phyloP scores from a whole-genome alignment of 352 stramenopile genomes.

The Pythium plurisporium region DNA sequence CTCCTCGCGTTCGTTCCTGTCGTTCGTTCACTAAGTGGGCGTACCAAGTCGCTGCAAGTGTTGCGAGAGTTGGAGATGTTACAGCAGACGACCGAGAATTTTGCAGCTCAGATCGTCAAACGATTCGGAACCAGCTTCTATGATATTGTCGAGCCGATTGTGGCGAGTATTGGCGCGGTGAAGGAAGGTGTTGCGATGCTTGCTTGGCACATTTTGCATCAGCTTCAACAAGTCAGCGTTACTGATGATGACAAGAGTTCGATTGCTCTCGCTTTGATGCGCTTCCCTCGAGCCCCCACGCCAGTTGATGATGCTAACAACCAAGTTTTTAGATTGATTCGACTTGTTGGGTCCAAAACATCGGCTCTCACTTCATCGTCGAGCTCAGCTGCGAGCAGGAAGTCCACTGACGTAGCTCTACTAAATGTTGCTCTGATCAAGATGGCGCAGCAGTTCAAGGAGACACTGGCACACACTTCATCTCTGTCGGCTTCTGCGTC shows the following conservation, averaged over 20 bases:
- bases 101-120: conserved; percentile 52
- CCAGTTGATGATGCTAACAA: neutral
- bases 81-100: conserved; percentile 84
- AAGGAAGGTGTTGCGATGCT: conserved; percentile 85
- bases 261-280: conserved; percentile 50
- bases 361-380: conserved; percentile 11
- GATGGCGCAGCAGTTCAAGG: conserved; percentile 64
- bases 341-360: conserved; percentile 19
- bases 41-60: conserved; percentile 59
- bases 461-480: conserved; percentile 22
- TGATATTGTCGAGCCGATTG: conserved; percentile 82
- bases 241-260: conserved; percentile 42
- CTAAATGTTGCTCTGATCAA: conserved; percentile 67
- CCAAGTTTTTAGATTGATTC: conserved; percentile 19
- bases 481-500: conserved; percentile 20
- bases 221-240: conserved; percentile 45
- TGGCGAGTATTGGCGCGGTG: conserved; percentile 67
- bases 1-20: conserved; percentile 44
- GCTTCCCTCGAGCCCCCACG: conserved; percentile 49
- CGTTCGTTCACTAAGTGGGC: conserved; percentile 31
- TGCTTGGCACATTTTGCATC: conserved; percentile 50
- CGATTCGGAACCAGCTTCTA: conserved; percentile 75
- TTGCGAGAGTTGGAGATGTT: conserved; percentile 85
- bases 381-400: conserved; percentile 30
- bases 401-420: conserved; percentile 58